Base-by-base conservation (phyloP, 2,329 filamentous ascomycete genomes). In the Beauveria caledonica region DNA sequence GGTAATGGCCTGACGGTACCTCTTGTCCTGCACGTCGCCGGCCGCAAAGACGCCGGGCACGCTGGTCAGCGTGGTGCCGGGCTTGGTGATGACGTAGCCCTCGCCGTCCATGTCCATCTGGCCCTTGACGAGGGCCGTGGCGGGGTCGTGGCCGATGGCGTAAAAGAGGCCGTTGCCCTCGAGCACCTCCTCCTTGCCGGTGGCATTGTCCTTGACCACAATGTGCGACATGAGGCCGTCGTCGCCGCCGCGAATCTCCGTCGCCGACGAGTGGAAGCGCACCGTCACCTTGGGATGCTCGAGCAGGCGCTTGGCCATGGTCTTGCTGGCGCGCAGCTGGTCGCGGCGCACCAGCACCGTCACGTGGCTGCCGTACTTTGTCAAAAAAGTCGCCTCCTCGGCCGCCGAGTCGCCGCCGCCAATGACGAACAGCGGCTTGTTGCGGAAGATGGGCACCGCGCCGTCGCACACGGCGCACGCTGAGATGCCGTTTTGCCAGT, bases 381-480 rank as follows among this genome's bases (percentile, higher is more conserved):
- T 96, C 68, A 99, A 79, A 80, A 97, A 99, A 68, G 96, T 88
- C 60, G 92, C 92, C 83, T 99, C 94, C 78, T 99, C 95, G 29
- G 95, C 94, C 19, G 94, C 94, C 17, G 90, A 96, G 77, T 99
- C 94, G 69, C 94, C 94, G 64, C 94, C 95, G 64, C 94, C 94
- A 65, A 99, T 97, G 54, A 99, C 94, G 45, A 93, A 90, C 60
- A 99, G 81, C 9, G 89, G 93, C 82, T 96, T 96, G 76, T 97
- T 91, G 68, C 93, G 85, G 86, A 96, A 99, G 74, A 99, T 97
- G 63, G 94, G 94, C 51, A 97, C 88, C 54, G 92, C 94, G 65
- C 94, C 94, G 72, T 99, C 94, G 77, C 94, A 99, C 53, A 99
- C 94, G 39, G 94, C 94, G 76, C 94, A 99, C 54, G 94, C 94